Evolutionary conservation across 2,329 filamentous ascomycete species (phyloP), one percentile per base, ranked within the genome.

Genomic region (Capronia coronata): DNA sequence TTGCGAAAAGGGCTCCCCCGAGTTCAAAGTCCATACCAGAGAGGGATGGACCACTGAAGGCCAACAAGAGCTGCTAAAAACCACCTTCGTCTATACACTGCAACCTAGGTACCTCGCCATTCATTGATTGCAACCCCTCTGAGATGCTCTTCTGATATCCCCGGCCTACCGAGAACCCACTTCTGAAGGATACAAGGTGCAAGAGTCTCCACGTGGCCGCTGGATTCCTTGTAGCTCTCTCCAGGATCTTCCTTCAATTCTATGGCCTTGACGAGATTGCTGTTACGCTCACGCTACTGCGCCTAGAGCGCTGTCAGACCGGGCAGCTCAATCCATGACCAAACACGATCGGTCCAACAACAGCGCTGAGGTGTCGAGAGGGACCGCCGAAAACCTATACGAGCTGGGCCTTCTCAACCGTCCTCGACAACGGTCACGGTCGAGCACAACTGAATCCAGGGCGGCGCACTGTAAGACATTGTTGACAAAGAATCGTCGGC

Each of bases 341-440:
- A 59, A 60, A 46, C 56, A 59, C 53, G 40, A 55, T 43, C 55
- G 43, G 11, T 56, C 47, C 37, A 35, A 43, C 40, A 46, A 44
- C 50, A 47, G 44, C 48, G 47, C 42, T 42, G 50, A 51, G 49
- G 51, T 50, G 47, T 52, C 54, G n/a, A 47, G 44, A 45, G 50
- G 48, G 38, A 54, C 58, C 11, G 52, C 54, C 41, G 47, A 61
- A 48, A 59, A 59, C 48, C 54, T 61, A 45, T 58, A 60, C 47
- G 54, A 57, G n/a, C 42, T 61, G 41, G 59, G 59, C 37, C 54
- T 61, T 18, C 54, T 61, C 40, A 58, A 42, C 34, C 55, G 55
- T 41, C 53, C 59, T 46, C 42, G 47, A 21, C 49, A 51, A 38
- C 43, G 48, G 37, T 54, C 56, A 43, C 50, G 48, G 30, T 48